Base-by-base conservation (phyloP, 1,284 basidiomycete genomes). In the Heterobasidion occidentale region DNA sequence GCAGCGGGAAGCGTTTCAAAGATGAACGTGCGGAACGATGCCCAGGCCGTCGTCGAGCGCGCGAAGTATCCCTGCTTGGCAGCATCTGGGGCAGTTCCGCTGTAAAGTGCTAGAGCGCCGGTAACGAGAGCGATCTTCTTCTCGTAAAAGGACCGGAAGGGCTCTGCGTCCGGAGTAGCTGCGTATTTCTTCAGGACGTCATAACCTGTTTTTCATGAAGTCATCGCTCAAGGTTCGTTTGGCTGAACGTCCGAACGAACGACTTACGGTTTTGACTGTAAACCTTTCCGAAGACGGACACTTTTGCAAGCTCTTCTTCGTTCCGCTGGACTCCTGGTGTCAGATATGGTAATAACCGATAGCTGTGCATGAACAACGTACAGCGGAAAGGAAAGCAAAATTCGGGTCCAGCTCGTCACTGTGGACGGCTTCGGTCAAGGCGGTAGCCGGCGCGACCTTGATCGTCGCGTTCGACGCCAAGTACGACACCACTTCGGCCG, bases 391-490 rank as follows among this genome's bases (percentile, higher is more conserved):
- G 33, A 76, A 53, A 9, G 74, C 69, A 58, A 80, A 77, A 71
- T 87, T 87, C 56, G 84, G 82, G 65, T 86, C 83, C 60, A 79
- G 72, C 48, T 71, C 70, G 36, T 78, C 77, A 42, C 76, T 74
- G 67, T 87, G 84, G 53, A 86, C 68, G 59, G 70, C 71, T 44
- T 67, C 65, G 58, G 77, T 71, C 52, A 80, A 64, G 19, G 71
- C 65, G 14, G 73, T 66, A 15, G 69, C 70, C n/a, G 69, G 68
- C 8, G 67, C 59, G 56, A 70, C 76, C 68, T 72, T 68, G 60
- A 62, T 68, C 11, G 72, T 67, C 5, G 79, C 75, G 53, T 75
- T 67, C 61, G 73, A 68, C 59, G 80, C 66, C 51, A 86, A 72
- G 63, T 79, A 77, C 27, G 67, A 63, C 17, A 75, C 72, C 51